Evolutionary conservation across 495 filamentous ascomycete species (phyloP).

Genomic region (Tricharina praecox): DNA sequence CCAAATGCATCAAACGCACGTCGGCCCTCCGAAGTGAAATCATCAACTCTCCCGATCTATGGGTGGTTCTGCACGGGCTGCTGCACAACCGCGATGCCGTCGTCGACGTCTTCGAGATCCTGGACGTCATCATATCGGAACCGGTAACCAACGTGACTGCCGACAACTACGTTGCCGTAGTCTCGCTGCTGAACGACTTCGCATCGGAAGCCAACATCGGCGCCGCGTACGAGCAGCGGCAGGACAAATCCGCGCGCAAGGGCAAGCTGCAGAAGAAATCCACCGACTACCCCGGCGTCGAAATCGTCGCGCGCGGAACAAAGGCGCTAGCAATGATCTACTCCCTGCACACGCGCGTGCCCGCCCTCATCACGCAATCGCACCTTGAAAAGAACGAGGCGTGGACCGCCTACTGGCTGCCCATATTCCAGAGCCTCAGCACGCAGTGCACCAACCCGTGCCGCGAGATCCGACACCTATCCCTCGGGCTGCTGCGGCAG

Average conservation of each 20-base stretch:
- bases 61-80: slow-evolving; percentile 71
- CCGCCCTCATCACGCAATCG: slow-evolving; percentile 73
- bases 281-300: slow-evolving; percentile 9
- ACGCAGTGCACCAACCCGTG: slow-evolving; percentile 89
- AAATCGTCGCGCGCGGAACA: slow-evolving; percentile 53
- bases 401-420: slow-evolving; percentile 96
- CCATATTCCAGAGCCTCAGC: slow-evolving; percentile 75
- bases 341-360: slow-evolving; percentile 61
- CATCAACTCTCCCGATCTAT: slow-evolving; percentile 92
- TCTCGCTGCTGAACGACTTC: slow-evolving; percentile 76
- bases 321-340: slow-evolving; percentile 68
- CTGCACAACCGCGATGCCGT: slow-evolving; percentile 49
- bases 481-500: slow-evolving; percentile 72
- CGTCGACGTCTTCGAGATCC: slow-evolving; percentile 62
- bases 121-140: slow-evolving; percentile 50
- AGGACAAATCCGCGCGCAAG: slow-evolving; percentile 43
- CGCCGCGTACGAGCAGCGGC: slow-evolving; percentile 59
- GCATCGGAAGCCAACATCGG: slow-evolving; percentile 71
- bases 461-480: slow-evolving; percentile 76
- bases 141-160: slow-evolving; percentile 62
- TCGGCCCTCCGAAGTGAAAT: slow-evolving; percentile 62
- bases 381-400: slow-evolving; percentile 83
- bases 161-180: slow-evolving; percentile 82
- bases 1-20: slow-evolving; percentile 52
- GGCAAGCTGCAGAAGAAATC: slow-evolving; percentile 23